Evolutionary conservation across 208 protist species (phyloP).

Genomic region (Leishmania amazonensis): DNA sequence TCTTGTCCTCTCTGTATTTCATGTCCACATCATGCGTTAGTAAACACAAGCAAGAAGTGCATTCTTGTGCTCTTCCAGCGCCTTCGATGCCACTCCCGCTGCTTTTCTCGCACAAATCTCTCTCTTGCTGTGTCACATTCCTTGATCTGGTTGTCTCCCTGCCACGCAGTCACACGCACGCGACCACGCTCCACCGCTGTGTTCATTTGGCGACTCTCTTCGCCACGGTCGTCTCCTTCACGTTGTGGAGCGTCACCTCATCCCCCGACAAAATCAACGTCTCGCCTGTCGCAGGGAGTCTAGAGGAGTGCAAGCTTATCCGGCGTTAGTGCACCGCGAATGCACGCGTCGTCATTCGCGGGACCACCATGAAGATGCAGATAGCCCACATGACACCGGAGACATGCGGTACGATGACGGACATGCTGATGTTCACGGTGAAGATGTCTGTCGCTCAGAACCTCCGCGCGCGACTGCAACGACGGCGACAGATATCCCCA

Average conservation of each 20-base stretch:
- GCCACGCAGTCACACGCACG: neutral
- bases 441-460: neutral
- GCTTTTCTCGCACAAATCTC: too few species aligned
- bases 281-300: neutral
- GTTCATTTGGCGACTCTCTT: constrained; percentile 18
- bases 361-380: neutral
- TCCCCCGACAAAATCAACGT: constrained; percentile 7
- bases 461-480: neutral
- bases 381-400: neutral
- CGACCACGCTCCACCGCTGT: constrained; percentile 5
- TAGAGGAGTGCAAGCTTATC: neutral
- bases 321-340: constrained; percentile 4
- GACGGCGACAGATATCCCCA: constrained; percentile 3
- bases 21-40: too few species aligned
- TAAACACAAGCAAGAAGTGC: too few species aligned
- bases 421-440: neutral
- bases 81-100: too few species aligned
- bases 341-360: constrained; percentile 10
- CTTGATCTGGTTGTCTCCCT: neutral
- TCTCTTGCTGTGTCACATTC: neutral
- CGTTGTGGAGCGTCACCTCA: constrained; percentile 10
- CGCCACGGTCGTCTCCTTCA: constrained; percentile 3
- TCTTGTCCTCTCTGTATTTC: too few species aligned
- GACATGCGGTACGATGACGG: constrained; percentile 7
- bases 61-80: too few species aligned